Percentiles rank a stretch among this genome's conserved stretches.
phyloP scores from a whole-genome alignment of 2,329 filamentous ascomycete genomes.

The Magnaporthiopsis incrustans region DNA sequence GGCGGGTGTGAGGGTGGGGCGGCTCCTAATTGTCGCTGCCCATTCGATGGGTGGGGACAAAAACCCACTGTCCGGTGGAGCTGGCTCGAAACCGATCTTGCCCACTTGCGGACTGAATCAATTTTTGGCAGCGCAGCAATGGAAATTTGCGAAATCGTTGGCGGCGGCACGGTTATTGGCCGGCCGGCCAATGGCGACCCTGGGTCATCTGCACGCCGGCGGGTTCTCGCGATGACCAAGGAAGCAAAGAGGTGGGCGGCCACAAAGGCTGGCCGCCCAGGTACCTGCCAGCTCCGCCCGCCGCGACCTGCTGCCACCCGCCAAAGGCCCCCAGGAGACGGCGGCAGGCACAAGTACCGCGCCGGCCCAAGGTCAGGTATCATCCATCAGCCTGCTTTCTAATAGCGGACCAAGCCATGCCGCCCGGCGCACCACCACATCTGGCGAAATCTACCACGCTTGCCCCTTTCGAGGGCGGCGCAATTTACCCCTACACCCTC shows the following conservation, averaged over 20 bases:
- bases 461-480: constrained; percentile 7
- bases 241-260: not conserved
- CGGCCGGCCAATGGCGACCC: not conserved
- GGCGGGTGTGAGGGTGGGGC: not conserved
- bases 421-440: constrained; percentile 10
- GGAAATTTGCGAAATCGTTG: constrained; percentile 12
- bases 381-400: constrained; percentile 3
- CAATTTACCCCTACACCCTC: constrained; percentile 5
- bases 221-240: constrained; percentile 1
- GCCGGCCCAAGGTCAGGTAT: not conserved
- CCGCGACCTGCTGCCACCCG: not conserved
- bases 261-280: too few relatives aligned
- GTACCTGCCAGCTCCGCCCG: not conserved
- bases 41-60: not conserved
- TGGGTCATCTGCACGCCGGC: not conserved
- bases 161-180: constrained; percentile 10
- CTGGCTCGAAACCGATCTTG: constrained; percentile 10
- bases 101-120: constrained; percentile 6
- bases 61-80: not conserved
- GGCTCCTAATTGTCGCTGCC: not conserved
- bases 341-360: not conserved
- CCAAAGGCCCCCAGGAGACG: not conserved
- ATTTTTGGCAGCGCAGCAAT: constrained; percentile 8
- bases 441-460: constrained; percentile 6
- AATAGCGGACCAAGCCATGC: constrained; percentile 10